Base-by-base conservation (phyloP, 139 green algal species). In the Chlamydomonas schloesseri region DNA sequence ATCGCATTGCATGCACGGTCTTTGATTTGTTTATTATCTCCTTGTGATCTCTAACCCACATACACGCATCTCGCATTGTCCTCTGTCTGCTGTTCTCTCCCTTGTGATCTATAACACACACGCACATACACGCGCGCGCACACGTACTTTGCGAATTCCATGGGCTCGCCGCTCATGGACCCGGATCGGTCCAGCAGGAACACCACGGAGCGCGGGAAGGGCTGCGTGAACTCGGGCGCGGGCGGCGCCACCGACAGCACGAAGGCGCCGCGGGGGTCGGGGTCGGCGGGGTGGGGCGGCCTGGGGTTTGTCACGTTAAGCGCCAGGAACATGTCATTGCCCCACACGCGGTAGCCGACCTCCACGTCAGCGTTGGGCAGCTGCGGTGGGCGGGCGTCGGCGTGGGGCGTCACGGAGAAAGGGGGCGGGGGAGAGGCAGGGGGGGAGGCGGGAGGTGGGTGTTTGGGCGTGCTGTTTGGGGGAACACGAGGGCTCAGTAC, bases 111-210 rank as follows among this genome's bases (percentile, higher is more conserved):
- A n/a, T n/a, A n/a, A n/a, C n/a, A n/a, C n/a, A n/a, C n/a, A n/a
- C n/a, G n/a, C n/a, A n/a, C n/a, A n/a, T n/a, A n/a, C n/a, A n/a
- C n/a, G n/a, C n/a, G n/a, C n/a, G n/a, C n/a, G n/a, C n/a, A n/a
- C 5, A 50, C 60, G 5, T 23, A 70, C 60, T 90, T 88, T 67
- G 91, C 91, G 37, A 76, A 89, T 33, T 93, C 34, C 82, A 94
- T 90, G 50, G 91, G 91, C 71, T 90, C 71, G 9, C 90, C 91
- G 34, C 46, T 33, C 91, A 94, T 94, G 75, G 73, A 89, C 9
- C 91, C 90, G 29, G 71, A 88, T 9, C 91, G 75, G 84, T 96
- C 93, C 50, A 96, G 71, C 42, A 94, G 57, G 74, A 95, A 95
- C 15, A 96, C 82, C 14, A 95, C 68, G 46, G 82, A 90, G 31